Base-by-base conservation (phyloP, 2,329 filamentous ascomycete species). In the Pyrenophora seminiperda region DNA sequence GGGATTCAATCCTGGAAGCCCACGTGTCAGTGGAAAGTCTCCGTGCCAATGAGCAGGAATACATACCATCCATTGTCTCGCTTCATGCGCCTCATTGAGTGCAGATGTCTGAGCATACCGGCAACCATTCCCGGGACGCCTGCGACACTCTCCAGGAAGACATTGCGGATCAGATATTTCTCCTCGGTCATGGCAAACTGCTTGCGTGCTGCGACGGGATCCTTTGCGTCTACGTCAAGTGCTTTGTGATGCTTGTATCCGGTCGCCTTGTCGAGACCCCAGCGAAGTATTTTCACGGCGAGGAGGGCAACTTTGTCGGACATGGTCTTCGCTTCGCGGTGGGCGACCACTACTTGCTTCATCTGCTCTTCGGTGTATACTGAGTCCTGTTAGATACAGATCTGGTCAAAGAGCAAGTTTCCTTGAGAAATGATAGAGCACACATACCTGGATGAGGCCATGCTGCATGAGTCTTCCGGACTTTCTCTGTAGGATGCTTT, bases 111-210 rank as follows among this genome's bases (percentile, higher is more conserved):
- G 13, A 97, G 79, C 89, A 96, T 97, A 17, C 91, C 94, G 0
- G 88, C 94, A 0, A 97, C 93, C 91, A 97, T 97, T 6, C 94
- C 94, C 0, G 94, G 94, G 0, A 97, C 94, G 27, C 91, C 94
- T 10, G 94, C 94, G 31, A 99, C 90, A 40, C 88, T 92, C 73
- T 99, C 94, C 27, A 99, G 82, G 73, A 99, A 99, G 61, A 99
- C 83, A 68, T 96, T 93, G 5, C 93, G 83, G 40, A 89, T 83
- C 63, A 97, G 80, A 87, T 94, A 99, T 76, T 97, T 94, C 4
- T 86, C 79, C 71, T 96, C 92, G 0, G 84, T 94, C 79, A 90
- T 90, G 27, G 73, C 71, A 65, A 83, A 96, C 65, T 70, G 86
- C 76, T 79, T 83, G 66, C 48, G 82, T 0, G 83, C 85, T 6